phyloP scores from a whole-genome alignment of 768 basidiomycete genomes.

The Lactarius vividus region DNA sequence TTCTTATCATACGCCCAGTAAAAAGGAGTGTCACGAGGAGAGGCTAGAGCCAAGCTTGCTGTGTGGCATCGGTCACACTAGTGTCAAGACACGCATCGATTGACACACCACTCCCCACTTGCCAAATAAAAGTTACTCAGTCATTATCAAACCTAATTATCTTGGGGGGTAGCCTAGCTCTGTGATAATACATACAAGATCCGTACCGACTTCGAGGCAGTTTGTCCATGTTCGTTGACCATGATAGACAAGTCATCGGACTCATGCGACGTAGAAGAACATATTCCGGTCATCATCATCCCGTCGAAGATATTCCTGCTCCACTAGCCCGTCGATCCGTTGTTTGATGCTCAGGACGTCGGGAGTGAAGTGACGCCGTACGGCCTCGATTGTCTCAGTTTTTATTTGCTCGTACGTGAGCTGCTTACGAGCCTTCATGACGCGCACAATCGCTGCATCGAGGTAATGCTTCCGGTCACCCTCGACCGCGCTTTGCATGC shows the following conservation, averaged over 20 bases:
- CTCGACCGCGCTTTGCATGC: constrained; percentile 81
- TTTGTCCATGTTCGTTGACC: neutral
- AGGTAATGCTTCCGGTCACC: constrained; percentile 82
- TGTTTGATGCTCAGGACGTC: constrained; percentile 83
- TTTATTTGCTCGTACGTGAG: constrained; percentile 76
- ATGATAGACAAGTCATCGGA: neutral
- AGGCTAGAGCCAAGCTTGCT: neutral
- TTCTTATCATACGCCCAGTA: neutral
- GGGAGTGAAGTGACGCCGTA: constrained; percentile 85
- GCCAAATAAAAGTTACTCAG: neutral
- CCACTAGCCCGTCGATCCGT: constrained; percentile 77
- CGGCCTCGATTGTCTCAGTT: constrained; percentile 79
- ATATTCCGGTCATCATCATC: constrained; percentile 67
- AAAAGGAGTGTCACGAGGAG: neutral
- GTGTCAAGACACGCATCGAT: neutral
- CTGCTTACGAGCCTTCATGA: constrained; percentile 93
- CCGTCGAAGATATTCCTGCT: constrained; percentile 81
- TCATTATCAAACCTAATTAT: neutral
- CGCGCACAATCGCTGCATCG: constrained; percentile 93
- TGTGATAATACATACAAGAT: neutral
- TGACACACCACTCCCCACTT: neutral
- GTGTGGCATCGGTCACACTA: neutral
- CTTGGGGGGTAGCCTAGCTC: neutral
- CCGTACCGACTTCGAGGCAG: neutral
- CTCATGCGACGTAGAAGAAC: constrained; percentile 77